A percentile compares a stretch with the other conserved stretches of the same genome.
Conservation (phyloP, 2,329 filamentous ascomycete genomes). For the Didymella lethalis region DNA sequence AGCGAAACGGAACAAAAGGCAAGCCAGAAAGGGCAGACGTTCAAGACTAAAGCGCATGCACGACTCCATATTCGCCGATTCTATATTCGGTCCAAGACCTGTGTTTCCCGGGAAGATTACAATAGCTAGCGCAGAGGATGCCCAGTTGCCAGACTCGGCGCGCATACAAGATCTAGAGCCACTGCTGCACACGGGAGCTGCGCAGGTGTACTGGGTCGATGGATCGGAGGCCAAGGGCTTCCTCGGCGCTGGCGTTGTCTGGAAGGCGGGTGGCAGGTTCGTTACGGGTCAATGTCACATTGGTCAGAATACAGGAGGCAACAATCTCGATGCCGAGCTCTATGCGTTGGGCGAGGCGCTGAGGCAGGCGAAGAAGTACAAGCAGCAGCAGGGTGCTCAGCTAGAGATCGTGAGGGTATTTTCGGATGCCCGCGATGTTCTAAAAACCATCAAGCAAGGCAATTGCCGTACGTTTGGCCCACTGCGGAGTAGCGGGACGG, state of each 20-base stretch:
- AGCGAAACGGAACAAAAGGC: background rate
- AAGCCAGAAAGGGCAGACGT: background rate
- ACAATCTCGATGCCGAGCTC: conserved; percentile 12
- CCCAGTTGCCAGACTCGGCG: background rate
- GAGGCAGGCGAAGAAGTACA: background rate
- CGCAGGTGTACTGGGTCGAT: conserved; percentile 13
- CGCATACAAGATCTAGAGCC: background rate
- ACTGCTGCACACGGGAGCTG: background rate
- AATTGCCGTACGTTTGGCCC: background rate
- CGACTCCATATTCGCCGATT: background rate
- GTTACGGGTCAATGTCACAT: background rate
- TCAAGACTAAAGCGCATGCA: background rate
- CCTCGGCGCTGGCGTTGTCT: conserved; percentile 17
- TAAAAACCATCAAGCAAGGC: background rate
- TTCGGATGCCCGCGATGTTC: background rate
- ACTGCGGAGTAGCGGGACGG: background rate
- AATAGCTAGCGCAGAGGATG: background rate
- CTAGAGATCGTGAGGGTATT: conserved; percentile 15
- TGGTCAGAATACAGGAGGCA: conserved; percentile 2
- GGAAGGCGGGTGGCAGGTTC: background rate
- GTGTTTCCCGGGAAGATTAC: background rate
- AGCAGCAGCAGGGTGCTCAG: background rate
- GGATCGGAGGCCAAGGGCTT: background rate
- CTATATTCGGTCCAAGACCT: background rate
- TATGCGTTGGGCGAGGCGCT: conserved; percentile 22